A percentile compares a stretch with the other conserved stretches of the same genome.
These are phyloP conservation scores for Trichodelitschia bisporula DNA, from an alignment of 495 filamentous ascomycete genomes.

Conservation along the genomic window DNA sequence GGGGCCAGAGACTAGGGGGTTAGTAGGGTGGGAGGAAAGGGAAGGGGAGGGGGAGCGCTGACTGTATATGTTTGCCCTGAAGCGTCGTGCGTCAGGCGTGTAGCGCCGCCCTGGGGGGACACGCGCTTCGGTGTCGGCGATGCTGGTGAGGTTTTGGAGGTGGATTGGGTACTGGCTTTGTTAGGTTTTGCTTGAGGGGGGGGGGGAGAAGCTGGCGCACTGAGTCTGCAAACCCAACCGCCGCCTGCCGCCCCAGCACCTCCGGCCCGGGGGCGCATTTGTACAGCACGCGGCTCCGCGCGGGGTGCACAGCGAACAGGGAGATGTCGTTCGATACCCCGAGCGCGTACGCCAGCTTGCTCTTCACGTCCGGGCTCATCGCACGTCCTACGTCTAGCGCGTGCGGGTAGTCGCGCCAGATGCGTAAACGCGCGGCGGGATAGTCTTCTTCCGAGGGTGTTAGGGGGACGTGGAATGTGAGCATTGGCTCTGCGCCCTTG, in stretches of 20 bases:
- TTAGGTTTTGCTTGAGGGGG: too few species aligned
- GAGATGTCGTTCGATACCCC: conserved; percentile 38
- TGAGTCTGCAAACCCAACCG: conserved; percentile 63
- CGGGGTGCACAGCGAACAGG: conserved; percentile 46
- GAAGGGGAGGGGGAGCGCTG: conserved; percentile 5
- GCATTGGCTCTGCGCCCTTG: conserved; percentile 6
- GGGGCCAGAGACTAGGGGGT: conserved; percentile 27
- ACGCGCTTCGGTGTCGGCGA: conserved; percentile 29
- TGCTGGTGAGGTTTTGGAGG: conserved; percentile 47
- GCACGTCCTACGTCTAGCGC: conserved; percentile 23
- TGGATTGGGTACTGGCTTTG: conserved; percentile 75
- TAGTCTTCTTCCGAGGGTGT: conserved; percentile 30
- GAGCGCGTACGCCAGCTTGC: conserved; percentile 28
- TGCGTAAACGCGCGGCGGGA: too few species aligned
- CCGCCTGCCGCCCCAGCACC: conserved; percentile 47
- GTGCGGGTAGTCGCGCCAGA: conserved; percentile 49
- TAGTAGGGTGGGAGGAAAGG: conserved; percentile 15
- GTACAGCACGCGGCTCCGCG: conserved; percentile 37
- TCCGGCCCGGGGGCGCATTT: conserved; percentile 49
- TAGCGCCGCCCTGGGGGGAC: conserved; percentile 7
- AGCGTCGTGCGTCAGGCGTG: conserved; percentile 38
- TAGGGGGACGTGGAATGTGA: conserved; percentile 38
- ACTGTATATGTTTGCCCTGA: conserved; percentile 68
- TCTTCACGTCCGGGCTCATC: conserved; percentile 23
- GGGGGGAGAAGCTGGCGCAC: too few species aligned